Evolutionary conservation across 2,329 filamentous ascomycete species (phyloP).

Genomic region (Pestalotiopsis fici): DNA sequence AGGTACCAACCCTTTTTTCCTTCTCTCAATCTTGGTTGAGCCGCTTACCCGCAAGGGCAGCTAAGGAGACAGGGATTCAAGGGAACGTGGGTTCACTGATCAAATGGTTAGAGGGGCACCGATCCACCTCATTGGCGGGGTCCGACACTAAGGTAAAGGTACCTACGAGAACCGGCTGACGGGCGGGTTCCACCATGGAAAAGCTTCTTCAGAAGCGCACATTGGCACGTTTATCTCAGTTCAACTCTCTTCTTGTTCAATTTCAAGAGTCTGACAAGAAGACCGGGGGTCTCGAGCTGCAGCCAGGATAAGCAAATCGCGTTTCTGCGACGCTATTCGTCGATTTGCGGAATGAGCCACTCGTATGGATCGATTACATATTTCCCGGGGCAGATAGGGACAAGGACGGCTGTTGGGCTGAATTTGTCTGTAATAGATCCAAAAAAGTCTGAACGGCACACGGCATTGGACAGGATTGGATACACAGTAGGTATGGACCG

Average conservation of each 20-base stretch:
- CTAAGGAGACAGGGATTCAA: neutral
- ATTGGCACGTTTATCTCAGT: too few species aligned
- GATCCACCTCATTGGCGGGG: neutral
- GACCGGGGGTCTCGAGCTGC: conserved; percentile 19
- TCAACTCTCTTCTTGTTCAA: conserved; percentile 11
- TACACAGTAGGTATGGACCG: neutral
- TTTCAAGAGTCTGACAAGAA: conserved; percentile 7
- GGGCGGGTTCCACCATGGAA: neutral
- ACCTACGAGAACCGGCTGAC: neutral
- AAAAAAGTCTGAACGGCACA: neutral
- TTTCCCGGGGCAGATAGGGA: neutral
- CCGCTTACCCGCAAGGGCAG: conserved; percentile 6
- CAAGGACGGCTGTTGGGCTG: neutral
- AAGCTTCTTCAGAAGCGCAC: neutral
- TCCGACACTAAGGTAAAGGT: neutral
- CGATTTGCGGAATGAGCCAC: conserved; percentile 19
- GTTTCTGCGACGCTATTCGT: conserved; percentile 24
- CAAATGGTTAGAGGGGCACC: neutral
- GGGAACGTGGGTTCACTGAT: neutral
- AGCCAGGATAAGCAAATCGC: conserved; percentile 20
- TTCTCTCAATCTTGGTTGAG: neutral
- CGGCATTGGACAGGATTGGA: neutral
- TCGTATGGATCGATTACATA: conserved; percentile 23
- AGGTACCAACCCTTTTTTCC: neutral
- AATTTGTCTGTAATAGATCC: neutral